phyloP scores from a whole-genome alignment of 768 basidiomycete genomes.

The Kwoniella sp. region DNA sequence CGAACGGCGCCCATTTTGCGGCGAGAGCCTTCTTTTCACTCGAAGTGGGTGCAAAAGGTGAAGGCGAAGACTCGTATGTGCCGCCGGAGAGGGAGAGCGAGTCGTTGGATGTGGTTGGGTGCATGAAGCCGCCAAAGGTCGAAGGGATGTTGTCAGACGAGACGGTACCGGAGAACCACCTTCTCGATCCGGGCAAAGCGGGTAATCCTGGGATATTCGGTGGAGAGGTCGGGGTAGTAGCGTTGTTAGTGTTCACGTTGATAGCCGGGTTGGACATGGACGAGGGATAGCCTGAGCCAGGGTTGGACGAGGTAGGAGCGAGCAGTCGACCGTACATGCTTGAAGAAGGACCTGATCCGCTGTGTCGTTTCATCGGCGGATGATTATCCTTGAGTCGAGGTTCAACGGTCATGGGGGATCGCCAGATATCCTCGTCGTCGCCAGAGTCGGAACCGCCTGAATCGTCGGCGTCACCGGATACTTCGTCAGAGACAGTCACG shows the following conservation, averaged over 20 bases:
- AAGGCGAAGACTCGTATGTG: slow-evolving; percentile 26
- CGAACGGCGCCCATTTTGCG: slow-evolving; percentile 49
- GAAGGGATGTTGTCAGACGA: slow-evolving; percentile 41
- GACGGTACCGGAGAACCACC: slow-evolving; percentile 48
- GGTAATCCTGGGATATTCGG: slow-evolving; percentile 31
- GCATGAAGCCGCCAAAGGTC: slow-evolving; percentile 27
- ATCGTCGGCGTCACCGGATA: slow-evolving; percentile 10
- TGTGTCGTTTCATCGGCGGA: not conserved
- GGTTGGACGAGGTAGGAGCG: not conserved
- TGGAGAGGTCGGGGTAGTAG: slow-evolving; percentile 14
- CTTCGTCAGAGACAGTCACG: not conserved
- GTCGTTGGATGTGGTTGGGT: slow-evolving; percentile 45
- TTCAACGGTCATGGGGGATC: slow-evolving; percentile 27
- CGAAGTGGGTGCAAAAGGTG: slow-evolving; percentile 50
- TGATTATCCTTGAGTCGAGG: not conserved
- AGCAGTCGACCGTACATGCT: slow-evolving; percentile 1
- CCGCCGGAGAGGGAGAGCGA: slow-evolving; percentile 36
- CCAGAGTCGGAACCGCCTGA: slow-evolving; percentile 33
- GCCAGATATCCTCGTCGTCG: slow-evolving; percentile 32
- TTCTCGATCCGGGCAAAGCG: slow-evolving; percentile 35
- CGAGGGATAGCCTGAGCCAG: not conserved
- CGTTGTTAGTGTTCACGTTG: slow-evolving; percentile 7
- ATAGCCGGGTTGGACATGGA: not conserved
- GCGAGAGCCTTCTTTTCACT: slow-evolving; percentile 52
- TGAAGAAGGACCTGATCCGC: not conserved